These are phyloP conservation scores for Schwanniomyces yamadae DNA, from an alignment of 805 yeast species.

Conservation along the genomic window DNA sequence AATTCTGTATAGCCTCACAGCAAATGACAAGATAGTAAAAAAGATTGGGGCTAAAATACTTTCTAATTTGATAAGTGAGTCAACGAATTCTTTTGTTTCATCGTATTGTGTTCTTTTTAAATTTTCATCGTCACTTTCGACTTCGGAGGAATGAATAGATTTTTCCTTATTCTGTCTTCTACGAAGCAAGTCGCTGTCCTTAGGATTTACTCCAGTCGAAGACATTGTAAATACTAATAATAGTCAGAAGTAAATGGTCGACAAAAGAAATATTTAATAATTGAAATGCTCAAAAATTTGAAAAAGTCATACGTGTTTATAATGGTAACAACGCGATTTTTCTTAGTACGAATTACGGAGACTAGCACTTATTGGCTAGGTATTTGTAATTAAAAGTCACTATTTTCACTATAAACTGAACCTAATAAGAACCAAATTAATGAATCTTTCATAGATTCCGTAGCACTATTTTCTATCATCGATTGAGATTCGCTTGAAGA, in stretches of 20 bases:
- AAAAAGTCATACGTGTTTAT: too few species aligned
- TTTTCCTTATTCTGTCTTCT: conserved; percentile 12
- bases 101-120: conserved; percentile 22
- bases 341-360: neutral
- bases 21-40: conserved; percentile 68
- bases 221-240: too few species aligned
- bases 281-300: too few species aligned
- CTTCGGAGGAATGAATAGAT: conserved; percentile 5
- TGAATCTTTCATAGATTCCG: conserved; percentile 1
- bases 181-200: conserved; percentile 18
- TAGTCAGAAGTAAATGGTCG: too few species aligned
- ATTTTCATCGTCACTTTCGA: conserved; percentile 13
- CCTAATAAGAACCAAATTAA: conserved; percentile 15
- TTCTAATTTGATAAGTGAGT: conserved; percentile 29
- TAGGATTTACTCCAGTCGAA: conserved; percentile 19
- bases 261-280: too few species aligned
- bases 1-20: conserved; percentile 60
- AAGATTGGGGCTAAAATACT: conserved; percentile 55
- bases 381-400: too few species aligned
- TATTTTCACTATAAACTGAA: conserved; percentile 10
- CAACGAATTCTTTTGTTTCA: conserved; percentile 26
- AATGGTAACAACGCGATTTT: conserved; percentile 4
- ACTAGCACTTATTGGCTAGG: neutral
- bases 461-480: too few species aligned
- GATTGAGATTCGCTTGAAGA: neutral